Evolutionary conservation across 1,139 yeast species (phyloP).

Genomic region (Candida sp.): DNA sequence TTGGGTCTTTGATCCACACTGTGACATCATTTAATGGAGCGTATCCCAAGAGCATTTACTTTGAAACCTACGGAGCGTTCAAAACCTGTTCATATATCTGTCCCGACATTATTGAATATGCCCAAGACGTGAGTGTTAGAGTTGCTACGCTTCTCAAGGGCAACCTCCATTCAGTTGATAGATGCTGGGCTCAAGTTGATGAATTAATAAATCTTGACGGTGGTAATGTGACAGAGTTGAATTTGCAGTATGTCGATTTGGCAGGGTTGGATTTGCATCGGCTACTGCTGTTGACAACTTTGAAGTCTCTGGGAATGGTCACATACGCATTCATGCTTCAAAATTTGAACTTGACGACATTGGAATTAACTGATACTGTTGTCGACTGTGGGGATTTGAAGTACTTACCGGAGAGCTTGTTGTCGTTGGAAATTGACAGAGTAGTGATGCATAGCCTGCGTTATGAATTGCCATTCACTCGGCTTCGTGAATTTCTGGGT

Average conservation of each 20-base stretch:
- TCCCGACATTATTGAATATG: background rate
- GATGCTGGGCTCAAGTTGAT: background rate
- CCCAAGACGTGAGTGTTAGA: background rate
- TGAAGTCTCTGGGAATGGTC: background rate
- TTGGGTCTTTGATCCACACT: background rate
- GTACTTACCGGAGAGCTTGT: background rate
- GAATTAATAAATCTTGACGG: background rate
- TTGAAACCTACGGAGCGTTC: background rate
- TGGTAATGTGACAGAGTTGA: background rate
- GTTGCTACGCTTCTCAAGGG: background rate
- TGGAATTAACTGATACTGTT: background rate
- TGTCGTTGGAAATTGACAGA: background rate
- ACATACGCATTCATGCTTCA: too few relatives aligned
- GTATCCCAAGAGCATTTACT: background rate
- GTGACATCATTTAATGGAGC: background rate
- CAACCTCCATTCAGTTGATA: background rate
- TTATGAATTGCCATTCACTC: background rate
- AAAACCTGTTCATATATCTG: background rate
- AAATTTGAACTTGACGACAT: background rate
- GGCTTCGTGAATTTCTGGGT: slow-evolving; percentile 4
- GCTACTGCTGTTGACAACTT: background rate
- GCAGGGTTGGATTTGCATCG: background rate
- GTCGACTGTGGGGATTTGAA: background rate
- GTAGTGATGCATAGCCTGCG: background rate
- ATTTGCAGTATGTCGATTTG: background rate